Base-by-base conservation (phyloP, 805 yeast species). In the Spathaspora arborariae region DNA sequence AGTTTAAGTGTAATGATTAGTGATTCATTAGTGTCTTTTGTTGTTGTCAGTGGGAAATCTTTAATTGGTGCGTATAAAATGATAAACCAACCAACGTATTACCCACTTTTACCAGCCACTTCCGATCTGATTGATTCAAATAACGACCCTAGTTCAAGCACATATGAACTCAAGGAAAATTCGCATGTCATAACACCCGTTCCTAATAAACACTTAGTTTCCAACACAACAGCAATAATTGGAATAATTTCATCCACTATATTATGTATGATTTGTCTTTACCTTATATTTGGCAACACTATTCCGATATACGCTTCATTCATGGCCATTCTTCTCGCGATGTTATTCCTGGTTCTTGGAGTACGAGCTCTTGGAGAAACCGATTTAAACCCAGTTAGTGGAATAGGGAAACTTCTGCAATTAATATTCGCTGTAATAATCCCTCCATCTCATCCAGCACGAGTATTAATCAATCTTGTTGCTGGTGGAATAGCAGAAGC, bases 401-500 rank as follows among this genome's bases (percentile, higher is more conserved):
- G 98, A 0, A 91, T 92, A 20, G 98, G 99, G 1, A 92, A 92
- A 65, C 70, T 92, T 22, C 91, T 97, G 1, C 99, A 92, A 63
- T 71, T 92, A 42, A 65, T 94, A 2, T 89, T 94, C 65, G 96
- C 97, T 0, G 59, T 89, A 10, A 74, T 92, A 5, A 76, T 90
- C 20, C 96, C 96, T 0, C 72, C 74, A 26, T 63, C 72, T 39
- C 86, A 83, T 48, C 95, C 95, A 1, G 90, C 95, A 1, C 80
- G 89, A 9, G 88, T 94, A 4, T 68, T 92, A 36, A 81, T 89
- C 39, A 94, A 92, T 60, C 70, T 92, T 42, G 85, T 92, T 1
- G 96, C 97, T 3, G 99, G 99, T 15, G 99, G 97, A 11, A 83
- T 92, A 37, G 95, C 98, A 1, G 99, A 92, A 68, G 97, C 98